Percentiles rank a stretch among this genome's conserved stretches.
Conservation (phyloP, 1,284 basidiomycete species). For the Sporisorium sorghi region DNA sequence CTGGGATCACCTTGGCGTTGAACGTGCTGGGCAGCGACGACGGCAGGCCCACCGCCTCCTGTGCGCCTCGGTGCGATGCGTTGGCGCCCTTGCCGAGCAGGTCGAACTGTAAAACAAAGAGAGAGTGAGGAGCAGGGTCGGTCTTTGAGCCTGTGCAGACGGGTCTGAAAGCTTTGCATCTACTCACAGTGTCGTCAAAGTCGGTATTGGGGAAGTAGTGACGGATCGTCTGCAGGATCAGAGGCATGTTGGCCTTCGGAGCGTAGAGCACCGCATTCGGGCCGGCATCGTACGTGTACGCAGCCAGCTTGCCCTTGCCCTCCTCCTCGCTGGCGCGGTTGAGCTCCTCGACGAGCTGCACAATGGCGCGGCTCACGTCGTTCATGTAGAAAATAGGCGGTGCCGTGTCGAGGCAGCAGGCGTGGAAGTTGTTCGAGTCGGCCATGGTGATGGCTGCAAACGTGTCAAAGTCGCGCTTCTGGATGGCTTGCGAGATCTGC, state of each 20-base stretch:
- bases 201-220: conserved; percentile 69
- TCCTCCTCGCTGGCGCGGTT: conserved; percentile 78
- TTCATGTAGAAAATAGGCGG: conserved; percentile 99
- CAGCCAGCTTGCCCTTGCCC: conserved; percentile 80
- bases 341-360: conserved; percentile 81
- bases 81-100: conserved; percentile 59
- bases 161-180: no score
- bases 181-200: conserved; percentile 67
- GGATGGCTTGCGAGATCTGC: conserved; percentile 83
- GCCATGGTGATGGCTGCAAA: conserved; percentile 95
- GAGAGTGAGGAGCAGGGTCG: neutral
- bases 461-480: conserved; percentile 81
- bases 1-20: conserved; percentile 63
- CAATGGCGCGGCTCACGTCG: conserved; percentile 79
- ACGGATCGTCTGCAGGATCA: conserved; percentile 58
- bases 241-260: conserved; percentile 71
- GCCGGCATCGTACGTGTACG: conserved; percentile 98
- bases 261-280: conserved; percentile 99
- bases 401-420: conserved; percentile 93
- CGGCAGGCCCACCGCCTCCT: conserved; percentile 49
- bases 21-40: conserved; percentile 55
- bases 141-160: neutral
- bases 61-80: conserved; percentile 60
- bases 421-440: conserved; percentile 93
- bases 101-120: conserved; percentile 50